Base-by-base conservation (phyloP, 163 green algal genomes). In the Coccomyxa subellipsoidea region DNA sequence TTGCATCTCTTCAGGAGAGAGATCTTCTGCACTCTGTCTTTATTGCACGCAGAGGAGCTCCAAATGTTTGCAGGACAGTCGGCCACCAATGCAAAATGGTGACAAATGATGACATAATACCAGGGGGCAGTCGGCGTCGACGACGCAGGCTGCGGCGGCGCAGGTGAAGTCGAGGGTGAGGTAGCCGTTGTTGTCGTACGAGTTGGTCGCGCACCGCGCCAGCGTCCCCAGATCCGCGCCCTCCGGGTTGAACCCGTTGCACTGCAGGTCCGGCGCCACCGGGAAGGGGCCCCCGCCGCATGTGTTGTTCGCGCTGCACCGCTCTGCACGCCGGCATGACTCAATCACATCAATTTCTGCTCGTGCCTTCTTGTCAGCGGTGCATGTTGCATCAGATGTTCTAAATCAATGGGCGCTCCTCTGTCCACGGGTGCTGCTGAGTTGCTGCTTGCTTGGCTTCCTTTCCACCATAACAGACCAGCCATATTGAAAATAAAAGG, bases 121-220 rank as follows among this genome's bases (percentile, higher is more conserved):
- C 70, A 77, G 32, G 18, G 31, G 32, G 32, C 70, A 77, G 70
- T 77, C 70, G 12, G 27, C 9, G 32, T 77, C 70, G 32, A 38
- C 34, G 2, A 38, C 0, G 70, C 70, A 77, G 70, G 21, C 4
- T 9, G 32, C 12, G 32, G 70, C 32, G 31, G 32, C 31, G 70
- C 70, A 77, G 70, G 70, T 77, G 70, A 77, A 77, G 70, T 77
- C 70, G 27, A 77, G 70, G 32, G 70, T 77, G 32, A 77, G 70
- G 32, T 77, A 77, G 31, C 70, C 70, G 2, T 38, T 77, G 70
- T 38, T 47, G 70, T 77, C 70, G 27, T 77, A 77, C 8, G 70
- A n/a, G 25, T 77, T 77, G 70, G 32, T 47, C 7, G 70, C 70
- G 32, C 70, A 77, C 0, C 70, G 31, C 32, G 32, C 32, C n/a